Evolutionary conservation across 129 eudicot genomes (phyloP).

Genomic region (Artemisia tridentata): DNA sequence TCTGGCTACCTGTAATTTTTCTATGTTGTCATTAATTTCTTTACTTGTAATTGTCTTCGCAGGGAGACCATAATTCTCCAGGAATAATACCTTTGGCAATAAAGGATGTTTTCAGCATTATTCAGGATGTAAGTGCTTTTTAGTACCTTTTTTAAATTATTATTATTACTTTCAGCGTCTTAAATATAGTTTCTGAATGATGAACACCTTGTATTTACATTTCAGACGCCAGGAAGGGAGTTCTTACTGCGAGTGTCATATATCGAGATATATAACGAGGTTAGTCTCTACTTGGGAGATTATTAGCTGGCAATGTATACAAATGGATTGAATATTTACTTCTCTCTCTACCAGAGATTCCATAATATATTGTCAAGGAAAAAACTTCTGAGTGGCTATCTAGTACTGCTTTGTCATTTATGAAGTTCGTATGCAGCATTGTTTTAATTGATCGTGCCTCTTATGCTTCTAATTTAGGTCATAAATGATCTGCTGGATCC

Average conservation of each 20-base stretch:
- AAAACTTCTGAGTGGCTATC: neutral
- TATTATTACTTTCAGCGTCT: neutral
- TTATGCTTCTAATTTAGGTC: slow-evolving; percentile 57
- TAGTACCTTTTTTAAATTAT: neutral
- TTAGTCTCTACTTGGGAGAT: slow-evolving; percentile 26
- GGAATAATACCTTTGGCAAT: slow-evolving; percentile 99
- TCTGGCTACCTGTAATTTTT: slow-evolving; percentile 3
- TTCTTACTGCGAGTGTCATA: slow-evolving; percentile 95
- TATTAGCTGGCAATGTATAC: slow-evolving; percentile 9
- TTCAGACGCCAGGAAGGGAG: slow-evolving; percentile 98
- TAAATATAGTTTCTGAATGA: slow-evolving; percentile 14
- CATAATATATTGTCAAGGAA: slow-evolving; percentile 6
- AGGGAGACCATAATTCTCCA: slow-evolving; percentile 97
- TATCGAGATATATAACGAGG: slow-evolving; percentile 98
- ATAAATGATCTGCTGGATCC: slow-evolving; percentile 99
- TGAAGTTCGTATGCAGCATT: slow-evolving; percentile 7
- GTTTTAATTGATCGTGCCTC: slow-evolving; percentile 15
- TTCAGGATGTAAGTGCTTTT: slow-evolving; percentile 82
- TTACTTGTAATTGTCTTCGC: slow-evolving; percentile 33
- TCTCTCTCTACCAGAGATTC: slow-evolving; percentile 5
- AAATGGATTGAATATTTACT: slow-evolving; percentile 14
- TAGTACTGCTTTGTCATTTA: slow-evolving; percentile 10
- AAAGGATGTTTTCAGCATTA: slow-evolving; percentile 98
- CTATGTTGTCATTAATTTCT: slow-evolving; percentile 17
- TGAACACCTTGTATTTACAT: slow-evolving; percentile 25